These are phyloP conservation scores for Helichrysum umbraculigerum DNA, from an alignment of 129 eudicot species.

Conservation along the genomic window DNA sequence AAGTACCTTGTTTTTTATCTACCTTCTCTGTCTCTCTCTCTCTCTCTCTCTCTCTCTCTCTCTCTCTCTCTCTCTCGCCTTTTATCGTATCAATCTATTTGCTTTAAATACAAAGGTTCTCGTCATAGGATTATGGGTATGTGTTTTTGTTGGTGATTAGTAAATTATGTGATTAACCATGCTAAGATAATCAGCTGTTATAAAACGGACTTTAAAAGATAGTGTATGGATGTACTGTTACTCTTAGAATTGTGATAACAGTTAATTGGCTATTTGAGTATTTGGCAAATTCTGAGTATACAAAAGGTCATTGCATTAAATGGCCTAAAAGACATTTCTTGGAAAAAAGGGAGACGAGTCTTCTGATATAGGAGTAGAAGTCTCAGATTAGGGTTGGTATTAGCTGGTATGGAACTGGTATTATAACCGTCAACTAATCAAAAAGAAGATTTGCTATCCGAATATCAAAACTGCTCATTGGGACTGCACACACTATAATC, in stretches of 20 bases:
- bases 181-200: not conserved
- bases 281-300: not conserved
- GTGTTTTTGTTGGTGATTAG: not conserved
- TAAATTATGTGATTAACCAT: not conserved
- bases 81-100: not conserved
- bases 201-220: not conserved
- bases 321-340: not conserved
- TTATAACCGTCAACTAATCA: not conserved
- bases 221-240: not conserved
- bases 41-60: constrained; percentile 7
- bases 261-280: not conserved
- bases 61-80: not conserved
- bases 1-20: constrained; percentile 4
- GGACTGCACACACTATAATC: not conserved
- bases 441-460: not conserved
- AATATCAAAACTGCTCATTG: not conserved
- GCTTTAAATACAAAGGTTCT: not conserved
- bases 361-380: not conserved
- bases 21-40: not conserved
- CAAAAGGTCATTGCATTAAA: not conserved
- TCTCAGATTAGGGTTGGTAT: not conserved
- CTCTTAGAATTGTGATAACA: not conserved
- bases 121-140: not conserved
- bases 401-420: not conserved
- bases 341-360: not conserved